Base-by-base conservation (phyloP, 805 yeast species). In the Candida adriatica region DNA sequence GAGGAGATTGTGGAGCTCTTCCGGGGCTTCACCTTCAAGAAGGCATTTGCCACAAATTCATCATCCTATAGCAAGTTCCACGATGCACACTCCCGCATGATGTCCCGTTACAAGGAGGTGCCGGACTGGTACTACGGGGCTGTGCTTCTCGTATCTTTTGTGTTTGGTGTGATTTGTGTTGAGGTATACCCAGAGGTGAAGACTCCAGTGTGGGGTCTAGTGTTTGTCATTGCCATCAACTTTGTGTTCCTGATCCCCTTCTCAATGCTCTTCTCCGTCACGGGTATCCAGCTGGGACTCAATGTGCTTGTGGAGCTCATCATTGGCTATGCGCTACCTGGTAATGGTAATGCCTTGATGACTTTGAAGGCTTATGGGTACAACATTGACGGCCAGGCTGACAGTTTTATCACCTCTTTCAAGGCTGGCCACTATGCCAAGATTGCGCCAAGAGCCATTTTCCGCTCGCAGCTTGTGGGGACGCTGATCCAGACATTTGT, bases 361-460 rank as follows among this genome's bases (percentile, higher is more conserved):
- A 58, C 68, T 9, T 48, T 73, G 35, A 72, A 73, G 37, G 66
- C 70, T 1, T 64, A 61, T 31, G 77, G 76, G 26, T 70, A 73
- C 30, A 76, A 74, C 46, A 72, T 75, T 39, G 79, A 73, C 47
- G 69, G 70, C 18, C 83, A 76, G 53, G 81, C 84, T 9, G 74
- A 75, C 38, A 68, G 62, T 46, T 79, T 70, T 50, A 68, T 75
- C 30, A 65, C 71, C 46, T 73, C 73, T 14, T 25, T 39, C 29
- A 44, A 44, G 33, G 5, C 38, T 8, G 48, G 69, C 0, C 82
- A 75, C 51, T 75, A 75, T 47, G 54, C 70, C 16, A 73, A 72
- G 39, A 56, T 75, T 16, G 75, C 81, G 2, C 82, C 82, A 9
- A 58, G 70, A 45, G 68, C 81, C 0, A 53, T 73, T 19, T 75